Base-by-base conservation (phyloP, 2,329 filamentous ascomycete genomes). In the Cladosporium sp. region DNA sequence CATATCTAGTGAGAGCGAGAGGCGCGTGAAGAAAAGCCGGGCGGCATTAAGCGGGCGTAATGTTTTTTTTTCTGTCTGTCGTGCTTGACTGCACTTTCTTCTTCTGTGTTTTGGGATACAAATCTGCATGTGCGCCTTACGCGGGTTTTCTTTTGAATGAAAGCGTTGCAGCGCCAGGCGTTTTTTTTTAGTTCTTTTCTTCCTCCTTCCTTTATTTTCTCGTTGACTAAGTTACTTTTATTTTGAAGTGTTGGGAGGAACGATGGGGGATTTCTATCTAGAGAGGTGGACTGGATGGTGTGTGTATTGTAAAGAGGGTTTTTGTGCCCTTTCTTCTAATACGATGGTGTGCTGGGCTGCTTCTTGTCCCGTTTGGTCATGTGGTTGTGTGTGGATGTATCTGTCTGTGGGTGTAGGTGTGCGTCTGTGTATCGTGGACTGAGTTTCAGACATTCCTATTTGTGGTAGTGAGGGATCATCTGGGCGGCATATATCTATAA, bases 121-220 rank as follows among this genome's bases (percentile, higher is more conserved):
- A 30, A 34, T 21, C 30, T 55, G 28, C 26, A 32, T 55, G 38
- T 44, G 30, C 52, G 52, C 52, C 52, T 30, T 55, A n/a, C 41
- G 8, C 41, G 41, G 41, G 41, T 14, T 32, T 55, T 55, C 7
- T 4, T 55, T 55, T 55, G 15, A 47, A 55, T 55, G 52, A 55
- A 55, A 55, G 52, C 52, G 52, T 55, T 55, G 52, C 52, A 55
- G 52, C 52, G 52, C 52, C 51, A 55, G 52, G 52, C 52, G 52
- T 55, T 54, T 18, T 18, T 26, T 54, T 32, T 2, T 10, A 21
- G 2, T 34, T 21, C 14, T 21, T 34, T 52, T 21, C 28, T 30
- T 11, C 28, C 6, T 54, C 32, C 28, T n/a, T 30, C n/a, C 18
- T 52, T 14, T 26, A 8, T 7, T 54, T 34, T 55, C 15, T 55